Evolutionary conservation across 2,329 filamentous ascomycete species (phyloP).

Genomic region (Exutisphaerella laricina): DNA sequence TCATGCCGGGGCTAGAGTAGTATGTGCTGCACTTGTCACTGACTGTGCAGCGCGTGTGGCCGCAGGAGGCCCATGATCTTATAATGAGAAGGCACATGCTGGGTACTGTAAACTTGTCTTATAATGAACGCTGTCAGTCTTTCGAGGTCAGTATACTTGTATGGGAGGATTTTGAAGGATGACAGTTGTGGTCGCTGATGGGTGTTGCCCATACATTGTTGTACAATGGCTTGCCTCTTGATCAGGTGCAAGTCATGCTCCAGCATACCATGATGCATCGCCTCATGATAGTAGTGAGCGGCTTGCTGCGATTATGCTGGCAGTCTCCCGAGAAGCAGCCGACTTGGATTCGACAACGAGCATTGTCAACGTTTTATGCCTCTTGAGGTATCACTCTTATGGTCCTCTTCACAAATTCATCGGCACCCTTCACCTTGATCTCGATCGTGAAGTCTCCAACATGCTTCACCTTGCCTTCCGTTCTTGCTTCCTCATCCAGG

Average conservation of each 20-base stretch:
- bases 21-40: constrained; percentile 13
- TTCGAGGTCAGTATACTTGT: not conserved
- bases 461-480: constrained; percentile 43
- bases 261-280: not conserved
- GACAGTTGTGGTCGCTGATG: not conserved
- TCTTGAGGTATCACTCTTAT: constrained; percentile 40
- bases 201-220: not conserved
- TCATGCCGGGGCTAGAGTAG: constrained; percentile 10
- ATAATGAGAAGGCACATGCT: constrained; percentile 19
- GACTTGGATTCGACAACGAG: no score
- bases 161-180: no score
- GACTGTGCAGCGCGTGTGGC: constrained; percentile 12
- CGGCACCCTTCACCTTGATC: constrained; percentile 46
- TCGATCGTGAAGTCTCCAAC: constrained; percentile 50
- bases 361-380: constrained; percentile 2
- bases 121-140: not conserved
- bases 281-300: not conserved
- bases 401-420: constrained; percentile 37
- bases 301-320: no score
- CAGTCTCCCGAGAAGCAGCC: no score
- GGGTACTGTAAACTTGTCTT: not conserved
- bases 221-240: not conserved
- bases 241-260: not conserved
- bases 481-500: constrained; percentile 34
- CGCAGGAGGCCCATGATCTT: constrained; percentile 13